Conservation (phyloP, 2,329 filamentous ascomycete species). For the Cercospora sp. region DNA sequence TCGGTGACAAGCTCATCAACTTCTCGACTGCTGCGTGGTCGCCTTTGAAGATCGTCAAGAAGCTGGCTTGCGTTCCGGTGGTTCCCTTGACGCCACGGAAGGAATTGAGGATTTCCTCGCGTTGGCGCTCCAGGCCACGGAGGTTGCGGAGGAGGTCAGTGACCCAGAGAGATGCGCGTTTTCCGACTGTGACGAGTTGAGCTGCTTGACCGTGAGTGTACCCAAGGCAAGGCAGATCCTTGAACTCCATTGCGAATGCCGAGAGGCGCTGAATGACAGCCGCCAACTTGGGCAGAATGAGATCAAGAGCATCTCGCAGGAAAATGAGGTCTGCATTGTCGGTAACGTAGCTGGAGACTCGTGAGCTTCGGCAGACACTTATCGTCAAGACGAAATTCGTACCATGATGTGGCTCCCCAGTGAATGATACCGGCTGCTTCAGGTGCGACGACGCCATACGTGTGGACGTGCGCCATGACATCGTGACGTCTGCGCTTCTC, state of each 20-base stretch:
- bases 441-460: constrained; percentile 71
- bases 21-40: constrained; percentile 62
- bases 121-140: constrained; percentile 68
- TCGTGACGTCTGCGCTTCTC: constrained; percentile 49
- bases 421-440: constrained; percentile 83
- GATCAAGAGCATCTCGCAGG: constrained; percentile 69
- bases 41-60: constrained; percentile 67
- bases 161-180: constrained; percentile 71
- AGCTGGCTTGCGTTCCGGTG: constrained; percentile 77
- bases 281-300: constrained; percentile 76
- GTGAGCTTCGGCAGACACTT: not conserved
- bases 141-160: constrained; percentile 77
- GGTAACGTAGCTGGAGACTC: constrained; percentile 56
- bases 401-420: constrained; percentile 63
- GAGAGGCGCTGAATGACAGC: constrained; percentile 75
- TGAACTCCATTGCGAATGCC: constrained; percentile 71
- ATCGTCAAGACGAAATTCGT: not conserved
- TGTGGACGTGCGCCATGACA: constrained; percentile 58
- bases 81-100: constrained; percentile 76
- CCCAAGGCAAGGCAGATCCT: constrained; percentile 69
- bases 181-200: constrained; percentile 60
- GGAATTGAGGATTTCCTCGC: constrained; percentile 59
- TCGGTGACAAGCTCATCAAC: constrained; percentile 62
- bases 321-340: constrained; percentile 80
- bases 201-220: constrained; percentile 74